phyloP scores from a whole-genome alignment of 768 basidiomycete genomes.

The Termitomyces sp. region DNA sequence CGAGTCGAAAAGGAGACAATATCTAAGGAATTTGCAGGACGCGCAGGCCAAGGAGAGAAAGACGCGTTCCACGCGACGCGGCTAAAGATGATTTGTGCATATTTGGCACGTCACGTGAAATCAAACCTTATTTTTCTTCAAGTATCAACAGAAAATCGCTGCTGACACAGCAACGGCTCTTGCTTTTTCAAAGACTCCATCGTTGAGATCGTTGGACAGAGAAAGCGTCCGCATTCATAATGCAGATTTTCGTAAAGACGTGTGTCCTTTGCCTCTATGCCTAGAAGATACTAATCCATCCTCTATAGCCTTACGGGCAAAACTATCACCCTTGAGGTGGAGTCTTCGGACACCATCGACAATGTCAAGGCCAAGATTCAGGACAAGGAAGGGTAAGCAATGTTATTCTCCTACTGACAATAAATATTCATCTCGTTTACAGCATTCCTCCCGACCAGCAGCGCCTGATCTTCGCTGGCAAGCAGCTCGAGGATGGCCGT shows the following conservation, averaged over 20 bases:
- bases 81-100: slow-evolving; percentile 1
- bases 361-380: slow-evolving; percentile 98
- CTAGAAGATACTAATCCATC: background rate
- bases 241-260: slow-evolving; percentile 99
- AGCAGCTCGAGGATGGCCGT: slow-evolving; percentile 98
- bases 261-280: slow-evolving; percentile 30
- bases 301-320: slow-evolving; percentile 87
- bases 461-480: slow-evolving; percentile 97
- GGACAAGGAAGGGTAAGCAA: slow-evolving; percentile 87
- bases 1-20: background rate
- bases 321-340: slow-evolving; percentile 97
- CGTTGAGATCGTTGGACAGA: slow-evolving; percentile 88
- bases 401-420: background rate
- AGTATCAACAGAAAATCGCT: slow-evolving; percentile 15
- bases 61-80: slow-evolving; percentile 14
- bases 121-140: slow-evolving; percentile 12
- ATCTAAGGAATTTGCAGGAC: background rate
- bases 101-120: slow-evolving; percentile 2
- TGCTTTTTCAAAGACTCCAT: slow-evolving; percentile 93
- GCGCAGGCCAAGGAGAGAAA: background rate
- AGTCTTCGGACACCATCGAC: slow-evolving; percentile 96
- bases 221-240: slow-evolving; percentile 68
- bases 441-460: slow-evolving; percentile 94
- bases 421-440: background rate
- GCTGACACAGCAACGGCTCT: slow-evolving; percentile 35